Percentiles rank a stretch among this genome's conserved stretches.
These are phyloP conservation scores for Flaveria robusta DNA, from an alignment of 129 eudicot genomes.

Conservation along the genomic window DNA sequence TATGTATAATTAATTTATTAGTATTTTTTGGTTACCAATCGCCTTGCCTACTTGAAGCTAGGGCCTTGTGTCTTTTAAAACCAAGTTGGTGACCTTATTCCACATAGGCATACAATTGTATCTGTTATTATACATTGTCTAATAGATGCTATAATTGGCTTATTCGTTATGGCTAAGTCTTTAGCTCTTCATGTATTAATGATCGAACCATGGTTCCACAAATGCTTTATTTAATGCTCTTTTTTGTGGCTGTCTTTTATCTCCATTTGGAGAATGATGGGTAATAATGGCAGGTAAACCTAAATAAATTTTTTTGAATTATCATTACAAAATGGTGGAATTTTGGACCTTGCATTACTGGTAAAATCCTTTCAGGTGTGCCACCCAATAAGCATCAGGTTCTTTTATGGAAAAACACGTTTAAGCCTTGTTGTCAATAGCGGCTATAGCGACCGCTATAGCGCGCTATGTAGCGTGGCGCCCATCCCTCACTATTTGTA, in stretches of 20 bases:
- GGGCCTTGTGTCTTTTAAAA: not conserved
- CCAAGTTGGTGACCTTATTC: not conserved
- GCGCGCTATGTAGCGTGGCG: too few relatives aligned
- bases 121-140: not conserved
- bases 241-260: not conserved
- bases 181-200: not conserved
- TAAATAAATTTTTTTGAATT: not conserved
- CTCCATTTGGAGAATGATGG: conserved; percentile 8
- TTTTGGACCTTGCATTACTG: not conserved
- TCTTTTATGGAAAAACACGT: not conserved
- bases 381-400: not conserved
- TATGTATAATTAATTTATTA: not conserved
- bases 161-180: too few relatives aligned
- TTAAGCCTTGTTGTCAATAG: too few relatives aligned
- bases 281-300: not conserved
- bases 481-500: too few relatives aligned
- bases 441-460: too few relatives aligned
- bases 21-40: not conserved
- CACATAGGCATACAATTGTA: not conserved
- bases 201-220: not conserved
- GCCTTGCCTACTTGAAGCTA: not conserved
- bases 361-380: not conserved
- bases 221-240: not conserved
- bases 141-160: too few relatives aligned
- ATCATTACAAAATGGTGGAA: not conserved